Conservation (phyloP, 306 rosid genomes). For the Crataegus laevigata region DNA sequence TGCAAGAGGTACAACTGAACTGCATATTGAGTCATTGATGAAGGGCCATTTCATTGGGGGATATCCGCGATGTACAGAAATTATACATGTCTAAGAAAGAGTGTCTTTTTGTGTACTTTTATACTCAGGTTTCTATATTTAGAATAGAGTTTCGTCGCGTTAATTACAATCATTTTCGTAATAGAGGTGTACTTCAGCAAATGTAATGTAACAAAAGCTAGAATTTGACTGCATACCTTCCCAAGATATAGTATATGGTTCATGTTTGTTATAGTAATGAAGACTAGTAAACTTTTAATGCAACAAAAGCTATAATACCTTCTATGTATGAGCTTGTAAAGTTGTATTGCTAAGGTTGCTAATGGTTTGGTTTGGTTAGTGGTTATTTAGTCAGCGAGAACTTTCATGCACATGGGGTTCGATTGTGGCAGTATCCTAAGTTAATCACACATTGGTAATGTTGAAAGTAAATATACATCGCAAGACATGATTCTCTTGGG, state of each 20-base stretch:
- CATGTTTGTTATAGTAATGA: background rate
- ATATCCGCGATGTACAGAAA: conserved; percentile 18
- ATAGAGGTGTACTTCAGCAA: background rate
- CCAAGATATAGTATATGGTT: no score
- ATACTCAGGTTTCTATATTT: background rate
- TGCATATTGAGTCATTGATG: background rate
- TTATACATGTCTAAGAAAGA: background rate
- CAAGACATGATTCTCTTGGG: background rate
- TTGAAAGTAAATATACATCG: background rate
- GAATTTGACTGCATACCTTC: background rate
- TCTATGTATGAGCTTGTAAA: no score
- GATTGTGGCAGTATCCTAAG: background rate
- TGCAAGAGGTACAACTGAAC: conserved; percentile 15
- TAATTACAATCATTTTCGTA: background rate
- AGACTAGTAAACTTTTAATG: background rate
- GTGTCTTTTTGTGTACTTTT: background rate
- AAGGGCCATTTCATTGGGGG: conserved; percentile 6
- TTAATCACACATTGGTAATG: no score
- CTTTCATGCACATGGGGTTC: background rate
- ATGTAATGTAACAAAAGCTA: background rate
- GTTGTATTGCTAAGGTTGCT: no score
- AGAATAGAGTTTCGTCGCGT: background rate
- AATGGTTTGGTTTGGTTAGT: background rate
- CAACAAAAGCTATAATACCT: background rate
- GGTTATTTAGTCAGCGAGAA: background rate